Evolutionary conservation across 2,329 filamentous ascomycete genomes (phyloP).

Genomic region (Chrysoporthe austroafricana): DNA sequence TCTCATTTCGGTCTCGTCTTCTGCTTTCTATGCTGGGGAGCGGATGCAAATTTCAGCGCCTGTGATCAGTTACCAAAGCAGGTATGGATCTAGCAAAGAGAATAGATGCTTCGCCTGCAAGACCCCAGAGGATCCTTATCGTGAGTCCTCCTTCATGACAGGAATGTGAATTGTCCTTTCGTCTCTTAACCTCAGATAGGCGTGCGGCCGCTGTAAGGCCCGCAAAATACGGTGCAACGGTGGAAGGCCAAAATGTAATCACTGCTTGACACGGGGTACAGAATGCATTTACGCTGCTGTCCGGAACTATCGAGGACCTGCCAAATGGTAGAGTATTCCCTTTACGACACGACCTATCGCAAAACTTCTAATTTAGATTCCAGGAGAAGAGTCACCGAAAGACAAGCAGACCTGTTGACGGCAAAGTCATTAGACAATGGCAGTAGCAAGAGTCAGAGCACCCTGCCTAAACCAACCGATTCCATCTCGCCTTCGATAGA

Average conservation of each 20-base stretch:
- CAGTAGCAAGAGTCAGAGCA: not conserved
- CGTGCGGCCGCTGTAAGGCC: constrained; percentile 18
- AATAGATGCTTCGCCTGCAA: not conserved
- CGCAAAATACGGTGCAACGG: constrained; percentile 18
- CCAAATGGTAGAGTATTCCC: constrained; percentile 16
- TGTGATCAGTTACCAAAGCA: not conserved
- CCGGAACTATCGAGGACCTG: constrained; percentile 12
- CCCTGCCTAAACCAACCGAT: not conserved
- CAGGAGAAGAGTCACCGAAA: not conserved
- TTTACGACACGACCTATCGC: not conserved
- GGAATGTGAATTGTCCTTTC: not conserved
- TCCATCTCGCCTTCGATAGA: not conserved
- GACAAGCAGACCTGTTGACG: not conserved
- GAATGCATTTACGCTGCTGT: constrained; percentile 15
- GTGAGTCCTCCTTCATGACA: not conserved
- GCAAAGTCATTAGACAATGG: not conserved
- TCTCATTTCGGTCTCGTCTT: not conserved
- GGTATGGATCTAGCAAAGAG: not conserved
- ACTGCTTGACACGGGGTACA: not conserved
- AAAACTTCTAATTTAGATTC: not conserved
- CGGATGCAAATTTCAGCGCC: not conserved
- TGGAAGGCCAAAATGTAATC: constrained; percentile 12
- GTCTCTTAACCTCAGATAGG: not conserved
- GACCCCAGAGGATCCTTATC: constrained; percentile 3
- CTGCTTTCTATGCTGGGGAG: not conserved